A percentile compares a stretch with the other conserved stretches of the same genome.
These are phyloP conservation scores for Marchantia polymorpha DNA, from an alignment of 225 moss, liverwort and hornwort species.

Conservation along the genomic window DNA sequence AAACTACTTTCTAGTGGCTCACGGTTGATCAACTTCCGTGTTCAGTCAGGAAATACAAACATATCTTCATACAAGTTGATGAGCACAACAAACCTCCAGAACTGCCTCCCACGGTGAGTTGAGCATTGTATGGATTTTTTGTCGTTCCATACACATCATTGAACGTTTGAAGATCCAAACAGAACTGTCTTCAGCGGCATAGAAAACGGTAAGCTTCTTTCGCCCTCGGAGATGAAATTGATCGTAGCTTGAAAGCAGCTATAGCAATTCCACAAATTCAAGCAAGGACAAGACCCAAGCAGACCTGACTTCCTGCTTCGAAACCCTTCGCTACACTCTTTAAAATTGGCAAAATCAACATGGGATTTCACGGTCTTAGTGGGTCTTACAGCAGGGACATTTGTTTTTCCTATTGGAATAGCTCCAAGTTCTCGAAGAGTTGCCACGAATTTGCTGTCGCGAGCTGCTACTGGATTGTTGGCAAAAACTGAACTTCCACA, in stretches of 20 bases:
- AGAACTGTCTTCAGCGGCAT: conserved; percentile 48
- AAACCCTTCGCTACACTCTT: no score
- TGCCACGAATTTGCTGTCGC: conserved; percentile 62
- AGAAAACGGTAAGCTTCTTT: background rate
- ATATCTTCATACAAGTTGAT: background rate
- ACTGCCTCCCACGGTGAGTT: conserved; percentile 72
- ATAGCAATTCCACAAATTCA: background rate
- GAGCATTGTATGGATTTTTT: conserved; percentile 58
- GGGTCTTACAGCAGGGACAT: conserved; percentile 58
- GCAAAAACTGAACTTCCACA: conserved; percentile 62
- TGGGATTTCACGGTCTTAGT: background rate
- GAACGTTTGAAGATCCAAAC: conserved; percentile 67
- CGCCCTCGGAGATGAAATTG: background rate
- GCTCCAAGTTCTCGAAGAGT: conserved; percentile 69
- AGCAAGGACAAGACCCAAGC: no score
- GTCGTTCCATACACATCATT: conserved; percentile 77
- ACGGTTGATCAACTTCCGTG: no score
- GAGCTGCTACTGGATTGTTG: conserved; percentile 42
- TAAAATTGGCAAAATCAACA: background rate
- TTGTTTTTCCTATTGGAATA: conserved; percentile 73
- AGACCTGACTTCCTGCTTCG: no score
- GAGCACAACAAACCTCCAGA: conserved; percentile 58
- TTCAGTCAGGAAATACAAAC: no score
- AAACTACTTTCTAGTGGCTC: no score
- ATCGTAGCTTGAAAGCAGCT: background rate